Evolutionary conservation across 768 basidiomycete species (phyloP), one percentile per base, ranked within the genome.

Genomic region (Russula sp.): DNA sequence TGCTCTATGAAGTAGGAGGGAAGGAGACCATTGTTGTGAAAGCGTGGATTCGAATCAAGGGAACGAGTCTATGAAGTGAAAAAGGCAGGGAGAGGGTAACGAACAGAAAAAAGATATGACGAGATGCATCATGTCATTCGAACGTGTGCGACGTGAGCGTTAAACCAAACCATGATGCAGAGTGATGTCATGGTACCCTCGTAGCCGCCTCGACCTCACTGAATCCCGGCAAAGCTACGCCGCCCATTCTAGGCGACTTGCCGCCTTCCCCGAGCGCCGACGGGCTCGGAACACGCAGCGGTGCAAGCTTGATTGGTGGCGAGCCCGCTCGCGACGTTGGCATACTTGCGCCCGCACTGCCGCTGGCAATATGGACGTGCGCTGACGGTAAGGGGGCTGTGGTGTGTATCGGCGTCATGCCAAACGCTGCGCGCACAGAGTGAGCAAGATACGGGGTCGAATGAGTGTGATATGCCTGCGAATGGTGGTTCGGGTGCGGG

Each of bases 391-490:
- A 73, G 3, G 77, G 73, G n/a, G 69, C 63, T 53, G 70, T 68
- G 46, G 70, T 67, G 61, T 81, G 80, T 42, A 93, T 91, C 0
- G 90, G 91, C 7, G 93, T 93, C 90, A 94, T 95, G 4, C 89
- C 91, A 66, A 97, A 97, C 51, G 93, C 93, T 36, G 86, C 78
- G 42, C 90, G 84, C 25, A 96, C 87, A 0, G 87, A 90, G 69
- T 91, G 88, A 5, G 89, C 90, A 41, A 95, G 81, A 69, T 89
- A 58, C 8, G 59, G 58, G 51, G 60, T 63, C 39, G 66, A 42
- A 46, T 64, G 66, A 8, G 36, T 32, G 8, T 51, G 65, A 48
- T 66, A 58, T 46, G 60, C 41, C 39, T 60, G 45, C 35, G 73
- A 67, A 52, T 67, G 43, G 42, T 56, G 54, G 8, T 22, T 43